Conservation (phyloP, 495 filamentous ascomycete species). For the Filosporella fistucella region DNA sequence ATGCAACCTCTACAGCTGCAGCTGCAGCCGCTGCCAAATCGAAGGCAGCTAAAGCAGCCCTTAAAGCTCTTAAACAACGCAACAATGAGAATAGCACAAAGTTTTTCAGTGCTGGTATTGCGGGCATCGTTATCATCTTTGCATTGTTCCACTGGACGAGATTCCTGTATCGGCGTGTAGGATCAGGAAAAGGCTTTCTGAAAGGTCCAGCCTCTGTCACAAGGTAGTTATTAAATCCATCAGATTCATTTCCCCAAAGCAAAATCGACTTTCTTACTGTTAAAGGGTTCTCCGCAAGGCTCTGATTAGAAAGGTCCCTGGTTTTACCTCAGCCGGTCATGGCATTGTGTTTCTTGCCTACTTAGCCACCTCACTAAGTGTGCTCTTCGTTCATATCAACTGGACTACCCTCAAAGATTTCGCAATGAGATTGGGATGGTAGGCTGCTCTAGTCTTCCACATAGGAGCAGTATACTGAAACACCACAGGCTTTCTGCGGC, state of each 20-base stretch:
- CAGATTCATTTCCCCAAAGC: background rate
- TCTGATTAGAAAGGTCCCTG: constrained; percentile 40
- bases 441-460: constrained; percentile 20
- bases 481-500: constrained; percentile 46
- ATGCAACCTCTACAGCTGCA: background rate
- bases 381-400: constrained; percentile 44
- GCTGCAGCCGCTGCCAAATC: constrained; percentile 1
- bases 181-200: background rate
- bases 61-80: constrained; percentile 21
- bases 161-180: constrained; percentile 24
- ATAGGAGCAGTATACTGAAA: too few species aligned
- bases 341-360: constrained; percentile 40
- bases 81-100: constrained; percentile 30
- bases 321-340: constrained; percentile 49
- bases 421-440: constrained; percentile 46
- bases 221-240: constrained; percentile 8
- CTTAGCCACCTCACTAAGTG: constrained; percentile 41
- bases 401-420: constrained; percentile 25
- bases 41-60: background rate
- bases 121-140: constrained; percentile 44
- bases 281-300: constrained; percentile 27
- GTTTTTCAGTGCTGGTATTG: constrained; percentile 39
- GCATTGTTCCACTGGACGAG: constrained; percentile 43
- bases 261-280: constrained; percentile 7
- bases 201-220: background rate